A percentile compares a stretch with the other conserved stretches of the same genome.
Evolutionary conservation across 352 stramenopile species (phyloP).

Genomic region (Pythium insidiosum): DNA sequence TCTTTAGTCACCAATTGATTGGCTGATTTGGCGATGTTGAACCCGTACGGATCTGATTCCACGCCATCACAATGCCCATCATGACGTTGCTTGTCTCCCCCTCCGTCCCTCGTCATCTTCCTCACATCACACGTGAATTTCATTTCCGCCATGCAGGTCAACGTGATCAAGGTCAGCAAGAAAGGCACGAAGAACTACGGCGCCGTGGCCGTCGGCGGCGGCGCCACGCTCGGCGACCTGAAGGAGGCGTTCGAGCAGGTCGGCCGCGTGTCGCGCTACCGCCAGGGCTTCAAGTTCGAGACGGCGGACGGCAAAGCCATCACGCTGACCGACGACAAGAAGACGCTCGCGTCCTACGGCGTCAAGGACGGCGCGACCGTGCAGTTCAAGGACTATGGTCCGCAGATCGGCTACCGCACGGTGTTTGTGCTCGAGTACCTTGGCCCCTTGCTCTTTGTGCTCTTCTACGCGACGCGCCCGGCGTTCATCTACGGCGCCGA

Average conservation of each 20-base stretch:
- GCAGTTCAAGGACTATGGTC: conserved; percentile 74
- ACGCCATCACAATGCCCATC: too few relatives aligned
- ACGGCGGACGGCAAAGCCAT: conserved; percentile 21
- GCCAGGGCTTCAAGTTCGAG: conserved; percentile 57
- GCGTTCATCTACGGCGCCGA: conserved; percentile 63
- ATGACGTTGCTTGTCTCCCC: too few relatives aligned
- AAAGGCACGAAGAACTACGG: conserved; percentile 49
- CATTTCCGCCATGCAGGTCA: conserved; percentile 49
- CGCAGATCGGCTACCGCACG: conserved; percentile 85
- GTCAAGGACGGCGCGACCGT: conserved; percentile 41
- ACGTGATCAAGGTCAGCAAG: conserved; percentile 46
- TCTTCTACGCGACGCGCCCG: conserved; percentile 63
- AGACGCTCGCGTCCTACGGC: conserved; percentile 46
- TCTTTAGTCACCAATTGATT: too few relatives aligned
- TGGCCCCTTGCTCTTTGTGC: conserved; percentile 77
- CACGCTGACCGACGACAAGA: conserved; percentile 46
- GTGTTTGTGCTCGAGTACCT: conserved; percentile 86
- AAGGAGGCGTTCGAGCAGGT: conserved; percentile 51
- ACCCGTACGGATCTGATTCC: too few relatives aligned
- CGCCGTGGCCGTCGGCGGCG: conserved; percentile 22
- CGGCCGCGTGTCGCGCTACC: conserved; percentile 38
- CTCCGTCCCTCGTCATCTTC: too few relatives aligned
- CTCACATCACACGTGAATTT: too few relatives aligned
- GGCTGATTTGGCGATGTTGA: too few relatives aligned
- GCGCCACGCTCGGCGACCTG: conserved; percentile 35